Base-by-base conservation (phyloP, 371 early-diverging fungal genomes). In the Actinomortierella wolfii region DNA sequence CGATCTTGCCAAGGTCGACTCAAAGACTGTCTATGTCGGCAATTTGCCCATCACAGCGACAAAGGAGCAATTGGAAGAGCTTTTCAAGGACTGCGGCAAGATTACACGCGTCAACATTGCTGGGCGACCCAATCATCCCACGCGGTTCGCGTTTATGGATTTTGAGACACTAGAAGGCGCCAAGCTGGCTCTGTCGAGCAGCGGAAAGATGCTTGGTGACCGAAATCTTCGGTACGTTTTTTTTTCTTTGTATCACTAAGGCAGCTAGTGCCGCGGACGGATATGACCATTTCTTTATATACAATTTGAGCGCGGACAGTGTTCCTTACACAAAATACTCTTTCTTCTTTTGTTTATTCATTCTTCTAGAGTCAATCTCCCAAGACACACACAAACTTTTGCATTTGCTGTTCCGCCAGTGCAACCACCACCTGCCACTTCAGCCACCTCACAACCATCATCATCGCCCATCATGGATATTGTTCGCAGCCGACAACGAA, bases 71-170 rank as follows among this genome's bases (percentile, higher is more conserved):
- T 71, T 90, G 52, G 66, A 64, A 15, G 78, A 81, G 20, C 85
- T 82, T 64, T 86, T 90, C 62, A 60, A 59, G 4, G 81, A 81
- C 17, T 83, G 84, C 56, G 85, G 86, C 18, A 68, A 76, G 23
- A 81, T 89, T 13, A 86, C 84, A n/a, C 82, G 90, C 26, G 67
- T 90, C 49, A 84, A 85, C 39, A 83, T 89, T 80, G 89, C 91
- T 0, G 91, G 91, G 2, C 87, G 89, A 53, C 80, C 82, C 2
- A 64, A 75, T 9, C 85, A 86, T 57, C 79, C 82, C 0, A 83
- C 84, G 9, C 64, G 89, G n/a, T 91, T 85, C 77, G 89, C 92
- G 5, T 89, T 89, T 59, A 78, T 91, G 52, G 90, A 90, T 75
- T 91, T 90, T 81, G 88, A 83, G 0, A 82, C 82, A 0, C 52